Conservation (phyloP, 805 yeast genomes). For the Wickerhamomyces chaumierensis region DNA sequence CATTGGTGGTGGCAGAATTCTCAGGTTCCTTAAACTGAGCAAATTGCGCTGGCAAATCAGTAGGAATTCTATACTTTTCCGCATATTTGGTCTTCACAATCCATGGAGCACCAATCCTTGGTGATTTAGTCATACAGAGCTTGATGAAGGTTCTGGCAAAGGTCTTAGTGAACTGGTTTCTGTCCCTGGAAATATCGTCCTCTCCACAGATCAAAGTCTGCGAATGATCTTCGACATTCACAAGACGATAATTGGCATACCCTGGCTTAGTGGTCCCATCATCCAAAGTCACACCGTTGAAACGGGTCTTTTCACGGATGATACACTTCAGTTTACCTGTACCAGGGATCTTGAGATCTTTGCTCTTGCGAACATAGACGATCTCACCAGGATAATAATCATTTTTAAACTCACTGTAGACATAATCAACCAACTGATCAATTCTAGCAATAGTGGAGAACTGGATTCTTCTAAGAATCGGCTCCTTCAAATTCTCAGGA, state of each 20-base stretch:
- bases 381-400: slow-evolving; percentile 90
- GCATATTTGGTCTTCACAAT: slow-evolving; percentile 75
- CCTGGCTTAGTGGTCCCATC: slow-evolving; percentile 33
- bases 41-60: slow-evolving; percentile 46
- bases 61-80: slow-evolving; percentile 50
- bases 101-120: slow-evolving; percentile 94
- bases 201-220: not conserved
- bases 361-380: slow-evolving; percentile 42
- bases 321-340: slow-evolving; percentile 29
- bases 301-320: slow-evolving; percentile 80
- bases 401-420: slow-evolving; percentile 62
- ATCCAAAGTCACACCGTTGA: slow-evolving; percentile 30
- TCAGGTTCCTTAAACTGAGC: slow-evolving; percentile 16
- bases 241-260: slow-evolving; percentile 62
- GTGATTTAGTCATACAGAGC: slow-evolving; percentile 51
- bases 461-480: slow-evolving; percentile 76
- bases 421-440: slow-evolving; percentile 80
- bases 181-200: slow-evolving; percentile 59
- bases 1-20: too few relatives aligned
- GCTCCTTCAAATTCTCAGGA: slow-evolving; percentile 88
- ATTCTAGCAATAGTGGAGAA: slow-evolving; percentile 73
- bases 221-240: slow-evolving; percentile 55
- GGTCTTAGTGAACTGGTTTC: slow-evolving; percentile 83
- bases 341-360: slow-evolving; percentile 13
- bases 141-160: slow-evolving; percentile 82